Conservation (phyloP, 179 eudicot species). For the Silene noctiflora region DNA sequence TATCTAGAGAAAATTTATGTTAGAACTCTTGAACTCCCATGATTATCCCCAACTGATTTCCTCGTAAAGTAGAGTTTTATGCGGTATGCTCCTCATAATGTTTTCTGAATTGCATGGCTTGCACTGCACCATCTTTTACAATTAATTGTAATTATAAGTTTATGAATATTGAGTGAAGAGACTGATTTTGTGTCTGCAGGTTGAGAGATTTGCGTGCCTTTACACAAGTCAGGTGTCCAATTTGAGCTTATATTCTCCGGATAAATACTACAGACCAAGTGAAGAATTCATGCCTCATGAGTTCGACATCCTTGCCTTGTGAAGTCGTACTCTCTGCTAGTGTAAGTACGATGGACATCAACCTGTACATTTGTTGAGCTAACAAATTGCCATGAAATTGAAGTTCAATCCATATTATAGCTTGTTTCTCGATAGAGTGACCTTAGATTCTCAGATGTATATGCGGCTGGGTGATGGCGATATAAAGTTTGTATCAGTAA, state of each 20-base stretch:
- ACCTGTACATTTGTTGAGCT: slow-evolving; percentile 16
- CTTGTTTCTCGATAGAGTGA: not conserved
- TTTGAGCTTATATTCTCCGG: slow-evolving; percentile 83
- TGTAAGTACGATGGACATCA: not conserved
- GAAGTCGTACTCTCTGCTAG: slow-evolving; percentile 25
- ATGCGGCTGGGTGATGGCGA: slow-evolving; percentile 8
- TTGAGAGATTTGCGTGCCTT: slow-evolving; percentile 96
- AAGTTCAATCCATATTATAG: slow-evolving; percentile 4
- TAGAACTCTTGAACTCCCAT: too few species aligned
- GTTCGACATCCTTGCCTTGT: slow-evolving; percentile 58
- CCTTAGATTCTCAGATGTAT: slow-evolving; percentile 22
- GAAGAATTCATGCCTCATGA: slow-evolving; percentile 99
- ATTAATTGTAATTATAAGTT: too few species aligned
- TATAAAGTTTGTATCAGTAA: not conserved
- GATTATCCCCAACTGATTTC: too few species aligned
- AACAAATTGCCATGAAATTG: slow-evolving; percentile 6
- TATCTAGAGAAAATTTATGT: too few species aligned
- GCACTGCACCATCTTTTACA: not conserved
- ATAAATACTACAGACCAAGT: slow-evolving; percentile 89
- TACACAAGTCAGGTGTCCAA: slow-evolving; percentile 91
- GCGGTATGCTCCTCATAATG: too few species aligned
- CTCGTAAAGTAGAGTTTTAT: too few species aligned
- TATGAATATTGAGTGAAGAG: not conserved
- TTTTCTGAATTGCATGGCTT: too few species aligned
- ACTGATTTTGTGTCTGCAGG: slow-evolving; percentile 41